phyloP scores from a whole-genome alignment of 2,329 filamentous ascomycete species.

The Sarocladium oryzae region DNA sequence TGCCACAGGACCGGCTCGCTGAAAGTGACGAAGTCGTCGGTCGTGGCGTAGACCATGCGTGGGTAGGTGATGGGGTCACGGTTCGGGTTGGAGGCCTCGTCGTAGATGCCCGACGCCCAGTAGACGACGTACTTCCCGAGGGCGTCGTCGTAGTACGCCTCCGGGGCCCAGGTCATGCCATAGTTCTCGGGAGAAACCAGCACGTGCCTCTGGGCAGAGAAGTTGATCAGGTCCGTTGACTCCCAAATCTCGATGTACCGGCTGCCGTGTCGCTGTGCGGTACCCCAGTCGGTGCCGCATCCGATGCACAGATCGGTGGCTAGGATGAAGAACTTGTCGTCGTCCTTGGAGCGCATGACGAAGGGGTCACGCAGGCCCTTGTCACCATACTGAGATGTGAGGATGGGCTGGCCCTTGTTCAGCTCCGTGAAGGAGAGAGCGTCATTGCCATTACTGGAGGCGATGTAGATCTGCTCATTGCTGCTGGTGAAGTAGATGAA shows the following conservation, averaged over 20 bases:
- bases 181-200: slow-evolving; percentile 37
- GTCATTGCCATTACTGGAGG: slow-evolving; percentile 42
- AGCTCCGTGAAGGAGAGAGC: slow-evolving; percentile 40
- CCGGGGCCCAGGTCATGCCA: slow-evolving; percentile 44
- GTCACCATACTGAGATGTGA: slow-evolving; percentile 37
- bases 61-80: slow-evolving; percentile 37
- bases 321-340: slow-evolving; percentile 39
- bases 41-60: slow-evolving; percentile 44
- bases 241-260: slow-evolving; percentile 44
- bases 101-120: slow-evolving; percentile 35
- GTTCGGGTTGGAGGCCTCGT: slow-evolving; percentile 28
- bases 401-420: slow-evolving; percentile 35
- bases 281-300: slow-evolving; percentile 40
- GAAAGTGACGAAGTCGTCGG: slow-evolving; percentile 40
- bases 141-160: slow-evolving; percentile 36
- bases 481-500: slow-evolving; percentile 50
- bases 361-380: slow-evolving; percentile 45
- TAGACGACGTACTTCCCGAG: slow-evolving; percentile 33
- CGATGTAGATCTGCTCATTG: slow-evolving; percentile 45
- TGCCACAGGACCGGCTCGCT: slow-evolving; percentile 38
- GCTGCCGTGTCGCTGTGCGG: slow-evolving; percentile 34
- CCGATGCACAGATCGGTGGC: slow-evolving; percentile 44
- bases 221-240: slow-evolving; percentile 36
- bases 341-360: slow-evolving; percentile 39
- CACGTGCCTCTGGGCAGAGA: slow-evolving; percentile 39